Conservation (phyloP, 1,284 basidiomycete species). For the Apiotrichum laibachii region DNA sequence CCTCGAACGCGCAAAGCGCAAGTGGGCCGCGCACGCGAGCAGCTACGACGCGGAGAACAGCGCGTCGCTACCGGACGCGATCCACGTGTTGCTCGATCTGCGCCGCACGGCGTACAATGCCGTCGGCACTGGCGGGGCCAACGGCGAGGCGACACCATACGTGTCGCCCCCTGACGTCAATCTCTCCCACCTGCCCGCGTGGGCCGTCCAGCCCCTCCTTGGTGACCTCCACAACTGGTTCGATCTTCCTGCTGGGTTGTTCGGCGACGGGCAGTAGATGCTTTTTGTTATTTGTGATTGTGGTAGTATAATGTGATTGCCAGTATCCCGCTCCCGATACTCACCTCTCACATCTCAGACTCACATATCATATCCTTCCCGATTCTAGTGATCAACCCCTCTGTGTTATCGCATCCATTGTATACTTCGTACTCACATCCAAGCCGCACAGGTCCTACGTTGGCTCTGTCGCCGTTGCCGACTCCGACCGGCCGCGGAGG, state of each 20-base stretch:
- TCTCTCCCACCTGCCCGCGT: slow-evolving; percentile 41
- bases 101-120: slow-evolving; percentile 49
- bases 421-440: too few species aligned
- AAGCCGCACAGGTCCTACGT: too few species aligned
- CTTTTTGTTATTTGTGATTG: background rate
- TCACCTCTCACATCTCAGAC: too few species aligned
- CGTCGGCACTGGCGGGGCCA: slow-evolving; percentile 26
- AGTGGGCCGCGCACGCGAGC: slow-evolving; percentile 34
- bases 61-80: slow-evolving; percentile 47
- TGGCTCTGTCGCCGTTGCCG: too few species aligned
- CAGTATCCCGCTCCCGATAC: too few species aligned
- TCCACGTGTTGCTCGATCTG: slow-evolving; percentile 50
- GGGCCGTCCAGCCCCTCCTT: slow-evolving; percentile 45
- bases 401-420: too few species aligned
- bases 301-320: background rate
- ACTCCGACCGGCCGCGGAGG: too few species aligned
- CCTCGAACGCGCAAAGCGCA: slow-evolving; percentile 47
- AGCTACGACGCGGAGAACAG: slow-evolving; percentile 22
- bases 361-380: too few species aligned
- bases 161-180: slow-evolving; percentile 38
- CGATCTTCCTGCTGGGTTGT: slow-evolving; percentile 43
- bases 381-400: too few species aligned
- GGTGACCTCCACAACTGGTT: slow-evolving; percentile 51
- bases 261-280: slow-evolving; percentile 9
- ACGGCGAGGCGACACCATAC: slow-evolving; percentile 32